Evolutionary conservation across 495 filamentous ascomycete species (phyloP), one percentile per base, ranked within the genome.

Genomic region (Penicillium fimorum): DNA sequence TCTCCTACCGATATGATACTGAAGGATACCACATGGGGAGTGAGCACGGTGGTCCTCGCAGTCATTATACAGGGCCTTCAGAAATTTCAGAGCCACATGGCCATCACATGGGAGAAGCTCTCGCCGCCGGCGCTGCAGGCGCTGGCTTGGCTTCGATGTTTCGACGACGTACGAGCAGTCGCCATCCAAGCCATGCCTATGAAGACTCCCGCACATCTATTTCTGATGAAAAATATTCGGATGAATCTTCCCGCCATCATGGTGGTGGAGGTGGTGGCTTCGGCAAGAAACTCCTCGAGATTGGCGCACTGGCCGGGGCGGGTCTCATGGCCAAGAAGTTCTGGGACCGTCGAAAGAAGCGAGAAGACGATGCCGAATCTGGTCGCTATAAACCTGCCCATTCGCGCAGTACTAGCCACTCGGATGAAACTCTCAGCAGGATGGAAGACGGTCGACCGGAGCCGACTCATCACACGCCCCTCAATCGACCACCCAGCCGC

Each of bases 221-320:
- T 56, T 76, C 78, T 45, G 81, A 83, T 50, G 86, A 88, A 55
- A 89, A 89, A 61, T 79, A 79, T 42, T 80, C 82, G 0, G 80
- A 77, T 41, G 76, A 78, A 43, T 60, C 53, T 22, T 66, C 76
- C 44, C 65, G 74, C 50, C 63, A 55, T 12, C 25, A 56, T 32
- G 48, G 48, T 17, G 52, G 65, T 10, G 52, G 56, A 2, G 60
- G 65, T 37, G 79, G 82, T 11, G 83, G 85, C 12, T 82, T 86
- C 71, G 81, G 84, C 61, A 82, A 87, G 63, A 84, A 81, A 53
- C 50, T 94, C 0, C 62, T 92, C 9, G 85, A 83, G 53, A 80
- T 84, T 25, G 86, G 83, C 13, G 91, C 87, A 2, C 73, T 85
- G 13, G 69, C 85, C 11, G 91, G 87, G 24, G 87, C 80, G 38